Evolutionary conservation across 176 grass and related monocot species (phyloP), one percentile per base, ranked within the genome.

Genomic region (Typha latifolia): DNA sequence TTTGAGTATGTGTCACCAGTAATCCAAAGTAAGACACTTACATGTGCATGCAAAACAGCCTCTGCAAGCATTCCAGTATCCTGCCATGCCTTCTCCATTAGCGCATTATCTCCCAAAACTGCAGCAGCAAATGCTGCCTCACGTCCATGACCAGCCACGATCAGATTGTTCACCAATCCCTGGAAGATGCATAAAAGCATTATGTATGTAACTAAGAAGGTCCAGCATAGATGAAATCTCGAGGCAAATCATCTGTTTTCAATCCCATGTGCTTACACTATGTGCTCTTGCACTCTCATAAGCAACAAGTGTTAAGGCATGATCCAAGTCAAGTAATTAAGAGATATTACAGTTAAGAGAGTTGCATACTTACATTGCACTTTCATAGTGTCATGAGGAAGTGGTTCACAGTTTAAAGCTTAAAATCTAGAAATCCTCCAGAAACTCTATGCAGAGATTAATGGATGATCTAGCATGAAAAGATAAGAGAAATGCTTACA

Each of bases 41-140:
- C 94, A 73, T 99, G 89, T 84, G 94, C 67, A 84, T 99, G 94
- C 68, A 99, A 81, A 74, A 99, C 94, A 48, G 89, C 86, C 70
- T 99, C 94, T 12, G 89, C 81, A 49, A 99, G 66, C 94, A 99
- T 99, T 66, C 89, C 94, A 65, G 94, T 99, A 66, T 93, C 94
- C 66, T 90, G 86, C 94, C 94, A 99, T 68, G 94, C 89, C 78
- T 99, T 99, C 72, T 93, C 94, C 94, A 99, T 99, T 52, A 99
- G 76, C 12, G 89, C 67, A 59, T 99, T 99, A 82, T 99, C 94
- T 51, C 94, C 94, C 16, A 99, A 81, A 71, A 99, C 81, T 51
- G 94, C 89, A 62, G 89, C 86, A 70, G 94, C 84, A 93, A 99
- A 99, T 63, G 94, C 94, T 73, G 89, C 94, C 84, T 99, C 89